Evolutionary conservation across 495 filamentous ascomycete species (phyloP).

Genomic region (Terfezia claveryi): DNA sequence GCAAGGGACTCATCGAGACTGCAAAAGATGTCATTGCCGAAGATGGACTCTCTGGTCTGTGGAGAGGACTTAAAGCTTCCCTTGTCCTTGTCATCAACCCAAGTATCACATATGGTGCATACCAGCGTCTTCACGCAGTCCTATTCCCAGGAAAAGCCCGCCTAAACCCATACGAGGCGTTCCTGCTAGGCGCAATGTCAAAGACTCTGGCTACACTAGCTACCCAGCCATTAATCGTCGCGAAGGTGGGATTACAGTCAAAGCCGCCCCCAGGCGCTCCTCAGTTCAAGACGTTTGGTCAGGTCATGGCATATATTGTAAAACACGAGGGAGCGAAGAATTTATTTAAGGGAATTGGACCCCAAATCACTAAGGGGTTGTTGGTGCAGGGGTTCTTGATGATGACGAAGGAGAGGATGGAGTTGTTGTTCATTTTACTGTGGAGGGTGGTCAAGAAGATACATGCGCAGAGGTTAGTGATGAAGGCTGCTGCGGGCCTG

Average conservation of each 20-base stretch:
- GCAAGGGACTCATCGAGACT: constrained; percentile 73
- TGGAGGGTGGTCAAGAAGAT: constrained; percentile 59
- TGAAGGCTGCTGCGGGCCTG: constrained; percentile 28
- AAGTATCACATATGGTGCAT: constrained; percentile 93
- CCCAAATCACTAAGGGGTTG: constrained; percentile 80
- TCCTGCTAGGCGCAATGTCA: constrained; percentile 82
- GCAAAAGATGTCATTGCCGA: constrained; percentile 77
- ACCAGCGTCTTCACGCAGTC: constrained; percentile 64
- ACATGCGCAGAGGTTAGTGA: constrained; percentile 42
- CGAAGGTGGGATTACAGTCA: constrained; percentile 90
- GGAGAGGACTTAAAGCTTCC: constrained; percentile 90
- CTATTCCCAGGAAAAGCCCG: constrained; percentile 58
- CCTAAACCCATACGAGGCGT: constrained; percentile 72
- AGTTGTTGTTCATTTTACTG: constrained; percentile 69
- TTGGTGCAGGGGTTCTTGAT: constrained; percentile 88
- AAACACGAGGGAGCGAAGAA: constrained; percentile 62
- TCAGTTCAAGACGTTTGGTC: constrained; percentile 85
- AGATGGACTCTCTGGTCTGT: constrained; percentile 73
- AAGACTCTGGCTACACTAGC: constrained; percentile 80
- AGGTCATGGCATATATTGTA: constrained; percentile 86
- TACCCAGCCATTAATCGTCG: constrained; percentile 92
- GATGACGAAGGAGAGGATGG: constrained; percentile 98
- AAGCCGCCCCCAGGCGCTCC: constrained; percentile 70
- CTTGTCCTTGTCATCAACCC: constrained; percentile 93
- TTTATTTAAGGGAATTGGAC: constrained; percentile 90